Base-by-base conservation (phyloP, 306 rosid genomes). In the Prunus campanulata region DNA sequence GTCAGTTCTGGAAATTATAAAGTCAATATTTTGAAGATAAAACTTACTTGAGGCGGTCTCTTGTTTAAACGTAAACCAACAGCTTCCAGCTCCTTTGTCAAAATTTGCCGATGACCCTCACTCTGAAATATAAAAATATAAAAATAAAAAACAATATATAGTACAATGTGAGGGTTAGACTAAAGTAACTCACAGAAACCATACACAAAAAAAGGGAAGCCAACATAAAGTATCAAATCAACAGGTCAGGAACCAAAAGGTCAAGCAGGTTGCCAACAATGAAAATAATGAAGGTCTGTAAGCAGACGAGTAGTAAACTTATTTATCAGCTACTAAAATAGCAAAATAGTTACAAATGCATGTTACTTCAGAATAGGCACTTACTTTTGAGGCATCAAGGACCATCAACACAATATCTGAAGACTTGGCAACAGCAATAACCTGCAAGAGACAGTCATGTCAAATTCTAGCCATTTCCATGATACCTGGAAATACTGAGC, bases 391-490 rank as follows among this genome's bases (percentile, higher is more conserved):
- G 84, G 89, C 99, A 80, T 96, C 99, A 68, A 96, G 98, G 75
- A 96, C 93, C 99, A 96, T 96, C 86, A 91, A 83, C 69, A 92
- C 99, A 46, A 96, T 86, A 84, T 96, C 99, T 27, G 99, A 96
- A 81, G 99, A 96, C 90, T 96, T 96, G 84, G 99, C 74, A 86
- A 96, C 99, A 78, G 99, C 99, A 91, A 96, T 96, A 87, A 96
- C 99, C 99, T 96, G 90, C 63, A 64, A 81, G 57, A 73, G 51
- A 72, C 66, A 75, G 71, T 44, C 73, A 15, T 47, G 55, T 75
- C 39, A 86, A 55, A 20, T 25, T 72, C 22, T 65, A 79, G 52
- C 46, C 67, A 32, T 30, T 55, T 88, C 63, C 73, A 70, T 63
- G 63, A 74, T 27, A 76, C 66, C 56, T 69, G 60, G 64, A 62